These are phyloP conservation scores for Psilocybe sp. DNA, from an alignment of 768 basidiomycete genomes.

Conservation along the genomic window DNA sequence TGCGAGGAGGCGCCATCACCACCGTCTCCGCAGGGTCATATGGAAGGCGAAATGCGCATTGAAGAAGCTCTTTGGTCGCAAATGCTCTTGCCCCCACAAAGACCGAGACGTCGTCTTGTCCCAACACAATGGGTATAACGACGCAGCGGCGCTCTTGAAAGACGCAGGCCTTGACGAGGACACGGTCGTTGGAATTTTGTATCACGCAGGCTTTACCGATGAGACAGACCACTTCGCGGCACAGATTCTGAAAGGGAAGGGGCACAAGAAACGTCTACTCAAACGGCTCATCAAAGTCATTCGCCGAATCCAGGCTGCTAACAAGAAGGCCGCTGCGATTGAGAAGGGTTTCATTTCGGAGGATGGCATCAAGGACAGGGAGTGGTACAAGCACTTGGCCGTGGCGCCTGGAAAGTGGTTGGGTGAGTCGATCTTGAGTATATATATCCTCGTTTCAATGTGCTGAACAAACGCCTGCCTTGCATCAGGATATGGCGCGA, in stretches of 20 bases:
- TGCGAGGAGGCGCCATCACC: conserved; percentile 24
- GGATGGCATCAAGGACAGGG: conserved; percentile 72
- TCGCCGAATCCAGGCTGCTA: conserved; percentile 50
- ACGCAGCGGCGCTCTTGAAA: conserved; percentile 7
- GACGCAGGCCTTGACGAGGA: conserved; percentile 7
- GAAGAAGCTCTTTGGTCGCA: conserved; percentile 11
- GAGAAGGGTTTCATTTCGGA: conserved; percentile 81
- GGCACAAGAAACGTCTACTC: conserved; percentile 10
- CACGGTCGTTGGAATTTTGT: conserved; percentile 12
- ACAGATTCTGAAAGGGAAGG: neutral
- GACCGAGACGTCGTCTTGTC: neutral
- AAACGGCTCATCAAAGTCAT: conserved; percentile 28
- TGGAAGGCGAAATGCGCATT: conserved; percentile 8
- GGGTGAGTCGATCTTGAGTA: conserved; percentile 38
- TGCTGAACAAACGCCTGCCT: neutral
- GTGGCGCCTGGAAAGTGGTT: conserved; percentile 88
- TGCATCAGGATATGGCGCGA: conserved; percentile 72
- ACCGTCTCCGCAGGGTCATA: conserved; percentile 1
- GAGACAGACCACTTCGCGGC: neutral
- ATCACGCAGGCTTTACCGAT: conserved; percentile 12
- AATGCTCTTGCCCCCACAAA: conserved; percentile 12
- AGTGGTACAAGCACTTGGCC: conserved; percentile 85
- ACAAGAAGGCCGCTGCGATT: conserved; percentile 64
- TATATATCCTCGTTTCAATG: conserved; percentile 1
- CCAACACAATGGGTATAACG: neutral